A percentile compares a stretch with the other conserved stretches of the same genome.
phyloP scores from a whole-genome alignment of 1,139 yeast species.

The Diutina scorzettiae region DNA sequence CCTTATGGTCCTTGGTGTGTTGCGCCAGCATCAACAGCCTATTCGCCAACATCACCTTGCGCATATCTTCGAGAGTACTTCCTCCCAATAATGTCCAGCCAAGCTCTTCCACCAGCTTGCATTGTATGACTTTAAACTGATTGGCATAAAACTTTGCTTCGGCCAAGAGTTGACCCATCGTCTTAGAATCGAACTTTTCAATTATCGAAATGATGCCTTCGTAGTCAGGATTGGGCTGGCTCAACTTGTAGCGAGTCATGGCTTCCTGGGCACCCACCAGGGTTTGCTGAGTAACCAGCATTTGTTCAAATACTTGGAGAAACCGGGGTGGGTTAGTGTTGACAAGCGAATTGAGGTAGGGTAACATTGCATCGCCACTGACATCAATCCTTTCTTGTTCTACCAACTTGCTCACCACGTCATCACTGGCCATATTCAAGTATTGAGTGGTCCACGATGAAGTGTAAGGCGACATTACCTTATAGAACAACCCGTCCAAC shows the following conservation, averaged over 20 bases:
- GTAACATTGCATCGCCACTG: not conserved
- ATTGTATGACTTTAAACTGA: not conserved
- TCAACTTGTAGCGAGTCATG: not conserved
- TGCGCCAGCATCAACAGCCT: slow-evolving; percentile 1
- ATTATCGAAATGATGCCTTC: not conserved
- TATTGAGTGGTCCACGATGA: not conserved
- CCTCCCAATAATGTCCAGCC: not conserved
- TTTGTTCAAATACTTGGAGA: not conserved
- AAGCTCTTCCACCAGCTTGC: not conserved
- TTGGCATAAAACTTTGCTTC: not conserved
- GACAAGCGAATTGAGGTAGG: not conserved
- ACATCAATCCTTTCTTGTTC: not conserved
- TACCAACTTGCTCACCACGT: not conserved
- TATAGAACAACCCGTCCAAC: slow-evolving; percentile 10
- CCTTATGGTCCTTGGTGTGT: not conserved
- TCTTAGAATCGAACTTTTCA: not conserved
- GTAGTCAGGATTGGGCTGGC: not conserved
- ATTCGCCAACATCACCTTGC: not conserved
- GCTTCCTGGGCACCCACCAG: not conserved
- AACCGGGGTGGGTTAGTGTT: not conserved
- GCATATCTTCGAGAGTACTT: not conserved
- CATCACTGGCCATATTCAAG: not conserved
- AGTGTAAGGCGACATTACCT: not conserved
- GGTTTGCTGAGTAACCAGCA: not conserved
- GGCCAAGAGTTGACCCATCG: not conserved